Evolutionary conservation across 352 stramenopile species (phyloP).

Genomic region (Pythium oligandrum): DNA sequence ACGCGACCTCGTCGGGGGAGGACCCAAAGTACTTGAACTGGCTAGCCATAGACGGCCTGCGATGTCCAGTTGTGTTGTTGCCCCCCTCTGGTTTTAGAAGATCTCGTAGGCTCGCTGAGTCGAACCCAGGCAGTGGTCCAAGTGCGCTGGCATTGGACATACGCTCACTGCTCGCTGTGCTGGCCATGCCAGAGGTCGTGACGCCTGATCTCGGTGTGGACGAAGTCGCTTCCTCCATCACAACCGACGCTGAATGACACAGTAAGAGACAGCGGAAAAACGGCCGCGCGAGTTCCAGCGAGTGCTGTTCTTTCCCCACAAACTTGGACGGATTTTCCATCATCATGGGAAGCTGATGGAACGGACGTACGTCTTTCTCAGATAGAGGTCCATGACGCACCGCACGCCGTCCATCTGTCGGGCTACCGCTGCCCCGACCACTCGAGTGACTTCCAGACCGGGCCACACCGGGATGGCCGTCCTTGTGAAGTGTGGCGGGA

Average conservation of each 20-base stretch:
- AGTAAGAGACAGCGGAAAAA: constrained; percentile 82
- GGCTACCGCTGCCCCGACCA: constrained; percentile 10
- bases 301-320: constrained; percentile 42
- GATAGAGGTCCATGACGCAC: constrained; percentile 44
- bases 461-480: no score
- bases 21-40: constrained; percentile 68
- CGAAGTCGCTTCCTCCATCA: constrained; percentile 30
- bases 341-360: constrained; percentile 64
- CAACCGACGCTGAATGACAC: constrained; percentile 73
- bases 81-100: constrained; percentile 6
- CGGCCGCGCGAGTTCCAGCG: constrained; percentile 51
- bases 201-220: no score
- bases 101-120: neutral
- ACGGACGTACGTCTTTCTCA: constrained; percentile 65
- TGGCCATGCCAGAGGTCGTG: neutral
- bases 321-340: constrained; percentile 51
- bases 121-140: constrained; percentile 12
- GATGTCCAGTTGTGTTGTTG: neutral
- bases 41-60: constrained; percentile 21
- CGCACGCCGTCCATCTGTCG: constrained; percentile 19
- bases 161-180: constrained; percentile 13
- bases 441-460: neutral
- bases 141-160: constrained; percentile 22
- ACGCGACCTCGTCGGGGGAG: constrained; percentile 77
- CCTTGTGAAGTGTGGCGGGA: no score